Percentiles rank a stretch among this genome's conserved stretches.
Evolutionary conservation across 1,284 basidiomycete species (phyloP).

Genomic region (Ceraceosorus guamensis): DNA sequence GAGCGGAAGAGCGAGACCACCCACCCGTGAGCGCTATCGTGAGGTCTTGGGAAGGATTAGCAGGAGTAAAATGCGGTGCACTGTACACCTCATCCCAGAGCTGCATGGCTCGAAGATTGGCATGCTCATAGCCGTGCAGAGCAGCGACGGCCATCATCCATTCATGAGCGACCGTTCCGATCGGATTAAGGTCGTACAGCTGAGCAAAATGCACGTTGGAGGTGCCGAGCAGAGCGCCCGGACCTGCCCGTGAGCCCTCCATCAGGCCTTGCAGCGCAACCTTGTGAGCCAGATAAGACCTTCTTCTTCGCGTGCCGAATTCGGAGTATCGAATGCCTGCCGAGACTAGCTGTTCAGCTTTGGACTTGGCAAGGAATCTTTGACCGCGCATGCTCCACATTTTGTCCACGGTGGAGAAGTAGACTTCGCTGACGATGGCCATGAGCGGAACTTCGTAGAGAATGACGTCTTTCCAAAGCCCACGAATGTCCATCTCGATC

Average conservation of each 20-base stretch:
- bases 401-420: constrained; percentile 62
- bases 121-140: constrained; percentile 30
- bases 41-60: constrained; percentile 35
- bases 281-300: constrained; percentile 74
- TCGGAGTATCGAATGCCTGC: constrained; percentile 75
- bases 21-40: constrained; percentile 40
- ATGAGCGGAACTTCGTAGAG: constrained; percentile 94
- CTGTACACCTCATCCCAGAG: constrained; percentile 44
- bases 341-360: constrained; percentile 63
- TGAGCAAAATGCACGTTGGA: constrained; percentile 43
- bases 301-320: constrained; percentile 81
- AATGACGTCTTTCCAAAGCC: constrained; percentile 82
- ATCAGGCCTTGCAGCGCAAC: constrained; percentile 66
- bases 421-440: constrained; percentile 74
- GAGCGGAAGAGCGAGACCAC: no score
- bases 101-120: constrained; percentile 33
- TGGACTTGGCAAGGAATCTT: constrained; percentile 57
- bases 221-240: constrained; percentile 61
- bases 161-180: constrained; percentile 46
- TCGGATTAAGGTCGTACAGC: constrained; percentile 27
- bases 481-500: constrained; percentile 66
- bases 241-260: constrained; percentile 52
- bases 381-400: constrained; percentile 81
- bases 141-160: constrained; percentile 48
- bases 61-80: constrained; percentile 33